These are phyloP conservation scores for Escallonia rubra DNA, from an alignment of 129 eudicot species.

Conservation along the genomic window DNA sequence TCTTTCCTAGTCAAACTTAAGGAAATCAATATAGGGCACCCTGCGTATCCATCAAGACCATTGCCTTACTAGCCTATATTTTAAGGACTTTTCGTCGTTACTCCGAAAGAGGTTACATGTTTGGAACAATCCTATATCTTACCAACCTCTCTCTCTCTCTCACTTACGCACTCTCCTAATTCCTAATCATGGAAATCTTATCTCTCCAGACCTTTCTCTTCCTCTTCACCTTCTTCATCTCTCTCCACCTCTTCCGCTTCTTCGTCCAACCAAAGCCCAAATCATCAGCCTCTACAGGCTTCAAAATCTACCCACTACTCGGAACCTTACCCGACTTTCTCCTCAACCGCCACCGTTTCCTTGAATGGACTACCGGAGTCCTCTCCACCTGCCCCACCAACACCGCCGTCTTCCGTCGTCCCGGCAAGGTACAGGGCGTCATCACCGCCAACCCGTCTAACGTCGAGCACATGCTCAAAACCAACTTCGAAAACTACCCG, in stretches of 20 bases:
- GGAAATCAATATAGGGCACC: too few species aligned
- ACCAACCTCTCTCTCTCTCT: too few species aligned
- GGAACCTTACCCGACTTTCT: conserved; percentile 71
- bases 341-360: conserved; percentile 76
- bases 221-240: conserved; percentile 14
- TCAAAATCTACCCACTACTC: conserved; percentile 53
- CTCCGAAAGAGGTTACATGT: too few species aligned
- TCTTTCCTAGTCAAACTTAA: too few species aligned
- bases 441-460: conserved; percentile 65
- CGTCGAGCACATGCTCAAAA: conserved; percentile 70
- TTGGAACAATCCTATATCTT: too few species aligned
- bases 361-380: conserved; percentile 71
- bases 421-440: conserved; percentile 58
- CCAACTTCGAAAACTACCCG: conserved; percentile 74
- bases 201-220: conserved; percentile 12
- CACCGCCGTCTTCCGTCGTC: conserved; percentile 69
- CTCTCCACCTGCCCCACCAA: conserved; percentile 55
- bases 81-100: too few species aligned
- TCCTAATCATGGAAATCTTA: conserved; percentile 19
- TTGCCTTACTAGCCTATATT: too few species aligned
- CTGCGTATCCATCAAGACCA: too few species aligned
- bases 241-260: conserved; percentile 12
- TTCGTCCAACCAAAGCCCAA: conserved; percentile 7
- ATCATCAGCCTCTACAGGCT: conserved; percentile 25
- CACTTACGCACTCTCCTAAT: too few species aligned